Conservation (phyloP, 345 rosid genomes). For the Sisymbrium altissimum region DNA sequence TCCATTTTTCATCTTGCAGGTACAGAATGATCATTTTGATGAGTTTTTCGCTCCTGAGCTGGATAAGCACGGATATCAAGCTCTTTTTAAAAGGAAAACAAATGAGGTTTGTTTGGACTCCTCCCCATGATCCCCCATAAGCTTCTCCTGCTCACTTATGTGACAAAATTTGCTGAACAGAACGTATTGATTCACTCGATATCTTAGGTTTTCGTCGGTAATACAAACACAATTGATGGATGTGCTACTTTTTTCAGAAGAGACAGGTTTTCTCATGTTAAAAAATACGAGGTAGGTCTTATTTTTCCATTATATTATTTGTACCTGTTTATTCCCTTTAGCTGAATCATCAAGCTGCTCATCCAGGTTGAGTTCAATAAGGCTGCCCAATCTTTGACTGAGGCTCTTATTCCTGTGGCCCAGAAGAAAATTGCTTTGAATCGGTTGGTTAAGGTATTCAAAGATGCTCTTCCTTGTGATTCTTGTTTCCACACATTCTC, state of each 20-base stretch:
- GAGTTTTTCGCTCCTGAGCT: slow-evolving; percentile 89
- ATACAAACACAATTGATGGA: slow-evolving; percentile 64
- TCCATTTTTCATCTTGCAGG: slow-evolving; percentile 47
- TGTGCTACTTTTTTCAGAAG: slow-evolving; percentile 96
- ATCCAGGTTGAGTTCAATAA: slow-evolving; percentile 95
- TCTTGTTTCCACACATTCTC: slow-evolving; percentile 1
- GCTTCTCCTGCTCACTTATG: slow-evolving; percentile 4
- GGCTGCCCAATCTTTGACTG: slow-evolving; percentile 98
- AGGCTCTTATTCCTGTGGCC: slow-evolving; percentile 68
- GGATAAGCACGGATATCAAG: slow-evolving; percentile 95
- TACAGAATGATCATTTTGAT: slow-evolving; percentile 90
- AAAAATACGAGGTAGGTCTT: slow-evolving; percentile 84
- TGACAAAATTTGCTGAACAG: background rate
- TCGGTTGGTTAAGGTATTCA: slow-evolving; percentile 78
- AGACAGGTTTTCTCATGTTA: slow-evolving; percentile 94
- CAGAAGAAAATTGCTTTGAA: slow-evolving; percentile 87
- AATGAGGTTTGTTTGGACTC: slow-evolving; percentile 58
- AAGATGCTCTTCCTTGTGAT: background rate
- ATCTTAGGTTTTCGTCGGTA: slow-evolving; percentile 70
- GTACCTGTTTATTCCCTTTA: background rate
- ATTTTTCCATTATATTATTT: background rate
- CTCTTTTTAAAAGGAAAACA: slow-evolving; percentile 84
- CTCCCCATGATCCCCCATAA: background rate
- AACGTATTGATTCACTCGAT: background rate
- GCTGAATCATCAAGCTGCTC: slow-evolving; percentile 13